phyloP scores from a whole-genome alignment of 1,284 basidiomycete genomes.

The Cutaneotrichosporon sp. region DNA sequence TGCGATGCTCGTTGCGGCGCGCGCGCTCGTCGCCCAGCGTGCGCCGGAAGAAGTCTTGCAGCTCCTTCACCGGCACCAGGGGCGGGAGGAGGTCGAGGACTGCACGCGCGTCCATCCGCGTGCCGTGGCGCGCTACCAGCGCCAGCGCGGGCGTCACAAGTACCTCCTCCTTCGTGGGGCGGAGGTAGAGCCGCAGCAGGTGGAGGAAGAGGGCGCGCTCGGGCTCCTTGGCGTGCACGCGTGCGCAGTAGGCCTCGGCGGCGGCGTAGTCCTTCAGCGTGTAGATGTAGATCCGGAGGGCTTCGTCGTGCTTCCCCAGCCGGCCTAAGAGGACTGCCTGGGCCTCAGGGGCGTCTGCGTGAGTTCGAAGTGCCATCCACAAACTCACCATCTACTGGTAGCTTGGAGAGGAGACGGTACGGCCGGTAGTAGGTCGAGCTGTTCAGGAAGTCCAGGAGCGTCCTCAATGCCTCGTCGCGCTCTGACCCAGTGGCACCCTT shows the following conservation, averaged over 20 bases:
- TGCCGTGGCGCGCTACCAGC: constrained; percentile 79
- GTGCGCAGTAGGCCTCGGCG: constrained; percentile 93
- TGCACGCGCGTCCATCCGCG: constrained; percentile 73
- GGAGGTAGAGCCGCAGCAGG: constrained; percentile 83
- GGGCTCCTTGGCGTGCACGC: constrained; percentile 64
- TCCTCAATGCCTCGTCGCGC: constrained; percentile 28
- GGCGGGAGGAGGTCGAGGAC: constrained; percentile 85
- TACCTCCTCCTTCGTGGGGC: constrained; percentile 31
- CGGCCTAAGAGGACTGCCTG: constrained; percentile 87
- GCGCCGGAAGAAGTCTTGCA: constrained; percentile 75
- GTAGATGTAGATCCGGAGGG: constrained; percentile 89
- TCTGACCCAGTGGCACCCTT: constrained; percentile 56
- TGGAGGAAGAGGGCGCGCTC: constrained; percentile 75
- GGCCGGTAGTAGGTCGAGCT: constrained; percentile 71
- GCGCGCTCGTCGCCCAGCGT: constrained; percentile 60
- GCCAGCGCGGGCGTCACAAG: constrained; percentile 76
- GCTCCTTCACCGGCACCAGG: constrained; percentile 66
- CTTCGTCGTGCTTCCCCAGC: constrained; percentile 87
- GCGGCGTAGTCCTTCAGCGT: constrained; percentile 75
- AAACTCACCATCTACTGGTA: constrained; percentile 70
- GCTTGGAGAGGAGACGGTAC: constrained; percentile 72
- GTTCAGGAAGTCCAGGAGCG: constrained; percentile 73
- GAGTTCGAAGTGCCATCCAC: background rate
- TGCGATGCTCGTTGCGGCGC: constrained; percentile 21
- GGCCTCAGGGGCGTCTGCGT: constrained; percentile 75